Conservation (phyloP, 495 filamentous ascomycete genomes). For the Penicillium simplicissimum region DNA sequence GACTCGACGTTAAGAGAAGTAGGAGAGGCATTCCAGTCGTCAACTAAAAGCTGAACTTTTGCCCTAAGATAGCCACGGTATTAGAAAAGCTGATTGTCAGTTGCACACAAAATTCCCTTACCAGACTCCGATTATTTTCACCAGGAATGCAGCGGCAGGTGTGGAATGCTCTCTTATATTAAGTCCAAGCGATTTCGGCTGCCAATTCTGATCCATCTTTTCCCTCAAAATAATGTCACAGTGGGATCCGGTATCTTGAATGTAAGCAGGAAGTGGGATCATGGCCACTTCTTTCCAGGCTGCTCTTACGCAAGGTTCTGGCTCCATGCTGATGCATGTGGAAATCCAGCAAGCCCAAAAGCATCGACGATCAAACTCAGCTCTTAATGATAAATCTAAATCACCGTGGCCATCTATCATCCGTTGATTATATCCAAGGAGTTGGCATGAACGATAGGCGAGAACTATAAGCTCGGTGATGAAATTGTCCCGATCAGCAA, state of each 20-base stretch:
- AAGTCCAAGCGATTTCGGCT: not conserved
- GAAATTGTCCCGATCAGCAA: too few relatives aligned
- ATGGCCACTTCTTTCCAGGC: not conserved
- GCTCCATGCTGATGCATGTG: not conserved
- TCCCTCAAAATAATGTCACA: not conserved
- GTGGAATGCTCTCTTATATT: not conserved
- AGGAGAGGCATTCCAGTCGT: not conserved
- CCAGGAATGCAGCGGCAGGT: not conserved
- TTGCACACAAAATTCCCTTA: not conserved
- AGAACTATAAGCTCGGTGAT: too few relatives aligned
- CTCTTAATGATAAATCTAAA: not conserved
- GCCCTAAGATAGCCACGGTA: not conserved
- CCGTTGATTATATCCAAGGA: not conserved
- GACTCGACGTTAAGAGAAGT: not conserved
- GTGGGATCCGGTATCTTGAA: not conserved
- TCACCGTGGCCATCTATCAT: not conserved
- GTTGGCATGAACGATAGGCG: not conserved
- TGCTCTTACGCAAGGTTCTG: not conserved
- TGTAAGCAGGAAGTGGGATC: not conserved
- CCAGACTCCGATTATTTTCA: not conserved
- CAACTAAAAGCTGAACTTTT: not conserved
- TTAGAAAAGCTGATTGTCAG: too few relatives aligned
- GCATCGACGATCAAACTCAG: not conserved
- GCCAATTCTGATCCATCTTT: not conserved
- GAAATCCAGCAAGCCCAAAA: not conserved